These are phyloP conservation scores for Platanthera zijinensis DNA, from an alignment of 106 monocot species.

Conservation along the genomic window DNA sequence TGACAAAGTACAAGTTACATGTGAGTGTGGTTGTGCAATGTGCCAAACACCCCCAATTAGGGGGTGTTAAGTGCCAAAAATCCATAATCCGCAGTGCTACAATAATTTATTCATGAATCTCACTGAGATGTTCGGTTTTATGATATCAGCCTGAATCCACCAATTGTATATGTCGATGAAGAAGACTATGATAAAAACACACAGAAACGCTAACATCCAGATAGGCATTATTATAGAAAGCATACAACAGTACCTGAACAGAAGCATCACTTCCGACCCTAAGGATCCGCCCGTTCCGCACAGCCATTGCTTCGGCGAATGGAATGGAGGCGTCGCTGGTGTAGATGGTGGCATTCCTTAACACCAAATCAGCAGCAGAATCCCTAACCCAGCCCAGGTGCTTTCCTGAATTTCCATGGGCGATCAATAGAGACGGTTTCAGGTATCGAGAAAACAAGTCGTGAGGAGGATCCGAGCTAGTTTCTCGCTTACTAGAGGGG, in stretches of 20 bases:
- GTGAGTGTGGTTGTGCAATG: no score
- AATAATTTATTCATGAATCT: no score
- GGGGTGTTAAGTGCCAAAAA: no score
- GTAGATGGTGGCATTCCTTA: conserved; percentile 67
- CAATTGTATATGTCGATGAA: no score
- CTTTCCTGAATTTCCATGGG: conserved; percentile 11
- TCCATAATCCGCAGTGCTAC: no score
- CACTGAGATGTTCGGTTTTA: no score
- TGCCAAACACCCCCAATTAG: no score
- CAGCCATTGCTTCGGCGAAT: conserved; percentile 60
- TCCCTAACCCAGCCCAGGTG: not conserved
- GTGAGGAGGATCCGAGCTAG: not conserved
- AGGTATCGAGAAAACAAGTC: not conserved
- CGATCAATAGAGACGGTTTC: not conserved
- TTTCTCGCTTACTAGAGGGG: not conserved
- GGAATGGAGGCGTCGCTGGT: conserved; percentile 41
- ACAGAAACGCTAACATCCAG: not conserved
- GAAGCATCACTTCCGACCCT: conserved; percentile 33
- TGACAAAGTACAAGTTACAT: no score
- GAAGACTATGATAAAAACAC: not conserved
- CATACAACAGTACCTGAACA: conserved; percentile 22
- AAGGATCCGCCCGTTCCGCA: conserved; percentile 40
- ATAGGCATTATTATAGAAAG: not conserved
- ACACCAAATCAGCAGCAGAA: conserved; percentile 46
- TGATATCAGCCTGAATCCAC: no score